Percentiles rank a stretch among this genome's conserved stretches.
These are phyloP conservation scores for Kurtzmaniella fragi DNA, from an alignment of 805 yeast genomes.

Conservation along the genomic window DNA sequence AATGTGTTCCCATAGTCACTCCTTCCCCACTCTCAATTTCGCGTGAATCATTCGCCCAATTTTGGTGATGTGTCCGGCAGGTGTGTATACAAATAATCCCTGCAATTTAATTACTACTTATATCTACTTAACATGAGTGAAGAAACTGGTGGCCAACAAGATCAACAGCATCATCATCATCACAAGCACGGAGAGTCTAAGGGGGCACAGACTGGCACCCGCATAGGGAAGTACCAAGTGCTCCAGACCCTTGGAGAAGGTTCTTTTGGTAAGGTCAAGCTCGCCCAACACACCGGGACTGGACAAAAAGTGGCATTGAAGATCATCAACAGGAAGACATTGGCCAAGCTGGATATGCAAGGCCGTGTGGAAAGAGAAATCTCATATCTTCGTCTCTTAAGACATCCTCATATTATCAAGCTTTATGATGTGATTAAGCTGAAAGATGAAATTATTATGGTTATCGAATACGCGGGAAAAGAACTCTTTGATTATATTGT, in stretches of 20 bases:
- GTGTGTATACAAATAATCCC: neutral
- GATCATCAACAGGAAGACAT: constrained; percentile 85
- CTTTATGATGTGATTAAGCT: constrained; percentile 93
- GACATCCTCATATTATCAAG: constrained; percentile 96
- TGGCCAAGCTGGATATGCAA: constrained; percentile 95
- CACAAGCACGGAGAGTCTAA: constrained; percentile 11
- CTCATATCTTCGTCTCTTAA: constrained; percentile 74
- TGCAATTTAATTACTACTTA: neutral
- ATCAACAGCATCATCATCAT: constrained; percentile 17
- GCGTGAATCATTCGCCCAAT: neutral
- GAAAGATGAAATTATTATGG: constrained; percentile 95
- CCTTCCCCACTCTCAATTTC: too few species aligned
- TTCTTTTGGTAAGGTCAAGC: constrained; percentile 91
- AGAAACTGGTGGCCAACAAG: constrained; percentile 7
- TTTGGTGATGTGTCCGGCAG: neutral
- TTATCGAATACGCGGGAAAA: constrained; percentile 94
- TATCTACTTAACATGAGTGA: constrained; percentile 6
- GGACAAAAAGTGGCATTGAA: constrained; percentile 91
- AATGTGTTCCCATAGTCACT: neutral
- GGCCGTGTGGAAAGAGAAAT: constrained; percentile 95
- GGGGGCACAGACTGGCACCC: constrained; percentile 3
- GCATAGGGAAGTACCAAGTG: constrained; percentile 87
- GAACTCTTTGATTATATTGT: constrained; percentile 94
- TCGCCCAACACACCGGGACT: constrained; percentile 84
- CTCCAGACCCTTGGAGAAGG: constrained; percentile 94